Percentiles rank a stretch among this genome's conserved stretches.
Evolutionary conservation across 352 stramenopile genomes (phyloP).

Genomic region (Phytophthora colocasiae): DNA sequence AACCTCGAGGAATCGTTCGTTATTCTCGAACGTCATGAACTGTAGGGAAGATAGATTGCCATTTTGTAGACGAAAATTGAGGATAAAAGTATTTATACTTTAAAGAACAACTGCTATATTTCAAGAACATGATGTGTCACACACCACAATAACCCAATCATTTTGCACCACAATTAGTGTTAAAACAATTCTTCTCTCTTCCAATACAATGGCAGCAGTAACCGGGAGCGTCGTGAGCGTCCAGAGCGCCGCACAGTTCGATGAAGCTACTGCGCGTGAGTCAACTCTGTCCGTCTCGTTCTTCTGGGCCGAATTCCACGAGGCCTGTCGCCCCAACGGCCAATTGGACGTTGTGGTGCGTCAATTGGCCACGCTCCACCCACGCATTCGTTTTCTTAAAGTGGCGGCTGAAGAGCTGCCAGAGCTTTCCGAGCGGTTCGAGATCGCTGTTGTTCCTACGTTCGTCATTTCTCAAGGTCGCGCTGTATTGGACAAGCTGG

Average conservation of each 20-base stretch:
- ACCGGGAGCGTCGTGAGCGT: constrained; percentile 75
- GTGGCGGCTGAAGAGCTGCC: constrained; percentile 85
- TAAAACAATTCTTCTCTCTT: neutral
- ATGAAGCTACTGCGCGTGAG: constrained; percentile 77
- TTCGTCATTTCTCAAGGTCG: constrained; percentile 90
- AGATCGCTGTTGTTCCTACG: constrained; percentile 94
- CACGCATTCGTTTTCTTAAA: constrained; percentile 88
- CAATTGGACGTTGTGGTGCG: constrained; percentile 87
- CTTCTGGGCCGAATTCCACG: constrained; percentile 89
- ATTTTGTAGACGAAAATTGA: constrained; percentile 39
- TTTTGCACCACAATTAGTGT: neutral
- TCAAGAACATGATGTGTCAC: neutral
- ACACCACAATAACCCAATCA: neutral
- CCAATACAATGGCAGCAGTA: constrained; percentile 38
- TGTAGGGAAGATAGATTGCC: constrained; percentile 30
- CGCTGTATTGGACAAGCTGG: constrained; percentile 82
- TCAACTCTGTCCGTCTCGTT: constrained; percentile 82
- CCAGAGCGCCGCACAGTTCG: constrained; percentile 78
- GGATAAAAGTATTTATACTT: constrained; percentile 46
- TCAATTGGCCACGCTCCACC: constrained; percentile 83
- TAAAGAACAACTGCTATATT: neutral
- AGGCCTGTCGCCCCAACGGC: constrained; percentile 82
- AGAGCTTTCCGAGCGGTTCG: constrained; percentile 87
- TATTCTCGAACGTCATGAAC: constrained; percentile 63
- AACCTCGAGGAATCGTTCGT: constrained; percentile 80